phyloP scores from a whole-genome alignment of 2,329 filamentous ascomycete genomes.

The Sporothrix sp. region DNA sequence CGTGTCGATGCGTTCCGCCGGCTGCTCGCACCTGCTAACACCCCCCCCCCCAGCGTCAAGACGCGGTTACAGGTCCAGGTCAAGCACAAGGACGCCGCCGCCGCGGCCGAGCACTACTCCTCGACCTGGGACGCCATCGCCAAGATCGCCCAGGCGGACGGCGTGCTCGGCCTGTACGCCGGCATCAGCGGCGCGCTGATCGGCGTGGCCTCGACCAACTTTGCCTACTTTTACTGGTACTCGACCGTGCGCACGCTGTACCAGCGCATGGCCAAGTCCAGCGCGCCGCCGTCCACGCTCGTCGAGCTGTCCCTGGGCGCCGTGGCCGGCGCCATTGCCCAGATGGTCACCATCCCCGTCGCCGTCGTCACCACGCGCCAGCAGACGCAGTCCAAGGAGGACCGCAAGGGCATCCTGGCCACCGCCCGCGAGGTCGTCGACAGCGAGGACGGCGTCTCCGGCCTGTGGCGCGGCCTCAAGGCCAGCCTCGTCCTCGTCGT shows the following conservation, averaged over 20 bases:
- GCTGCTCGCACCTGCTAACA: no score
- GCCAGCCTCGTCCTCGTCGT: constrained; percentile 91
- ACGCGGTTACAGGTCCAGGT: constrained; percentile 93
- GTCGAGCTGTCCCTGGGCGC: constrained; percentile 80
- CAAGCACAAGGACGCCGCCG: constrained; percentile 45
- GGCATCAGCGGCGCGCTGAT: constrained; percentile 80
- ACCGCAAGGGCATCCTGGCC: constrained; percentile 76
- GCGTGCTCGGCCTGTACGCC: constrained; percentile 71
- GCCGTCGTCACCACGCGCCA: constrained; percentile 92
- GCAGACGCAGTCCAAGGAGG: constrained; percentile 77
- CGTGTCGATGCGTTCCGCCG: no score
- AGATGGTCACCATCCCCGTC: constrained; percentile 93
- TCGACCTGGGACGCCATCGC: constrained; percentile 81
- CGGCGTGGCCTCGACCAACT: constrained; percentile 94
- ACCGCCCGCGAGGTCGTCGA: constrained; percentile 84
- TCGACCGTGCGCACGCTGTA: constrained; percentile 78
- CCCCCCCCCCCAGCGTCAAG: constrained; percentile 81
- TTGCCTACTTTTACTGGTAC: constrained; percentile 99
- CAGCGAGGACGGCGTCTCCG: constrained; percentile 79
- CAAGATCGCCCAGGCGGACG: constrained; percentile 75
- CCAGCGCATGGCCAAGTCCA: constrained; percentile 45
- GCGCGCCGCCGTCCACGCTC: constrained; percentile 59
- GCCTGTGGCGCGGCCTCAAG: constrained; percentile 91
- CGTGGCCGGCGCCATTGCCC: constrained; percentile 78
- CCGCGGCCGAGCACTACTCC: constrained; percentile 60